Base-by-base conservation (phyloP, 805 yeast genomes). In the Jamesozyma spencerorum region DNA sequence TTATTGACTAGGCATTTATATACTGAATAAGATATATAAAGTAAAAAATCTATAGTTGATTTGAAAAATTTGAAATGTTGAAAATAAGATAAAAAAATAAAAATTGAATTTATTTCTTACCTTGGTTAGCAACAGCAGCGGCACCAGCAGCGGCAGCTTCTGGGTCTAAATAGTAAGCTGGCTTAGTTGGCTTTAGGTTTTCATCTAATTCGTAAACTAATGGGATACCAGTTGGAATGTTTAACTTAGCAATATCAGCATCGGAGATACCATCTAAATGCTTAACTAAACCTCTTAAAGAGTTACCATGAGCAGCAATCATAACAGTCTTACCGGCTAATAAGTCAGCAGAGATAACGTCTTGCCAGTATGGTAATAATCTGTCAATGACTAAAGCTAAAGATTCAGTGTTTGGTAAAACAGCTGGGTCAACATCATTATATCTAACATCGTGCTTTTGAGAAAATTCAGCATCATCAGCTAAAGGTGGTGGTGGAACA, bases 141-240 rank as follows among this genome's bases (percentile, higher is more conserved):
- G 97, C 97, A 76, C 97, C 97, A 42, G 96, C 96, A 51, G 88
- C 95, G 61, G 97, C 97, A 61, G 97, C 97, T 74, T 86, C 97
- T 60, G 97, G 97, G 72, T 88, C 97, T 70, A 88, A 81, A 81
- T 88, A 88, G 78, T 88, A 86, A 57, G 94, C 79, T 55, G 86
- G 83, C 80, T 87, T 87, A 64, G 81, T 72, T 70, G 97, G 97
- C 70, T 78, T 77, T 70, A 88, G 79, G 60, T 75, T 63, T 40
- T 75, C 82, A 65, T 88, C 96, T 63, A 88, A 79, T 72, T 90
- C 97, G 72, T 84, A 90, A 48, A 90, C 96, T 71, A 88, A 79
- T 64, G 97, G 97, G 54, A 88, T 90, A 75, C 96, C 97, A 57
- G 97, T 88, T 70, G 97, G 97, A 65, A 88, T 87, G 81, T 88